Conservation (phyloP, 352 stramenopile species). For the Phytopythium delawarense region DNA sequence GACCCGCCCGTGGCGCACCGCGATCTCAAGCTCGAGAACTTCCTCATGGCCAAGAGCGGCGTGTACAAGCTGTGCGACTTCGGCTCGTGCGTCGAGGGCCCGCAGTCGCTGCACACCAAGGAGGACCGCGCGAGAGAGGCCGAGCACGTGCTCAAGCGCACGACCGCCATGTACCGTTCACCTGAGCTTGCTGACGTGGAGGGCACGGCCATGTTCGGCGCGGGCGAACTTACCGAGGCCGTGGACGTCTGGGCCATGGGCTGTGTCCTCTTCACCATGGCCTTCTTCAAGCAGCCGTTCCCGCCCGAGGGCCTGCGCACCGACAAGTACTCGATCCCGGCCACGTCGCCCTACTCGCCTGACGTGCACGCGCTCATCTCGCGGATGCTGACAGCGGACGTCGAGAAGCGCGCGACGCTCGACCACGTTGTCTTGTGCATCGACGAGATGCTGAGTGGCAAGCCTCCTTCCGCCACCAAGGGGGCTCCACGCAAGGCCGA, state of each 20-base stretch:
- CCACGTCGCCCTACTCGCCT: conserved; percentile 86
- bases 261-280: conserved; percentile 95
- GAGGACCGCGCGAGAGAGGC: conserved; percentile 84
- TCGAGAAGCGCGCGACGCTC: conserved; percentile 88
- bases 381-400: conserved; percentile 89
- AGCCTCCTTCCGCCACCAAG: conserved; percentile 21
- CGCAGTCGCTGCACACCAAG: conserved; percentile 76
- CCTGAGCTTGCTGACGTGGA: conserved; percentile 96
- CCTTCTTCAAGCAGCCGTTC: conserved; percentile 96
- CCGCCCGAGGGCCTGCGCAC: conserved; percentile 93
- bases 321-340: conserved; percentile 91
- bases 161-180: conserved; percentile 96
- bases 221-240: conserved; percentile 87
- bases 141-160: conserved; percentile 95
- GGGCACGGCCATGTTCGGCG: conserved; percentile 89
- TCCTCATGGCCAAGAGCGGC: conserved; percentile 86
- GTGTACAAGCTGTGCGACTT: conserved; percentile 96
- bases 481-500: conserved; percentile 5
- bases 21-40: conserved; percentile 98
- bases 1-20: conserved; percentile 93
- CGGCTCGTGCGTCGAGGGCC: conserved; percentile 86
- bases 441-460: conserved; percentile 47
- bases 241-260: conserved; percentile 95
- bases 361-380: conserved; percentile 88
- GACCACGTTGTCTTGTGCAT: conserved; percentile 91